phyloP scores from a whole-genome alignment of 306 rosid genomes.

The Malus sieversii region DNA sequence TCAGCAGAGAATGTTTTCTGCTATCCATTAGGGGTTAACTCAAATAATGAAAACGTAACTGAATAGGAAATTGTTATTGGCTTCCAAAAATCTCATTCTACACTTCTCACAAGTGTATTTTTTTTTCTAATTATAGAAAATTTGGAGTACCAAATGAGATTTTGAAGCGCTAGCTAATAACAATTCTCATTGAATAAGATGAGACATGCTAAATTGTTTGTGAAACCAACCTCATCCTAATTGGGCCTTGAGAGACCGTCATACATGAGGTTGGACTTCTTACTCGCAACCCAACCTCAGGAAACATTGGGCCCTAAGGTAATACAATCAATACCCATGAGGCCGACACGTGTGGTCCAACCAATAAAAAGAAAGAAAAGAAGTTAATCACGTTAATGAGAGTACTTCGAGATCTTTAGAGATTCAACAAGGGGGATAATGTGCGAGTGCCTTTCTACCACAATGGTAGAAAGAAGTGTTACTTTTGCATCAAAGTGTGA shows the following conservation, averaged over 20 bases:
- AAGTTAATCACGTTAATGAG: background rate
- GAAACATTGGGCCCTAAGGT: no score
- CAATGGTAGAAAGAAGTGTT: no score
- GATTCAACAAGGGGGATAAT: no score
- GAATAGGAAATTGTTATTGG: background rate
- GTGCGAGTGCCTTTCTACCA: no score
- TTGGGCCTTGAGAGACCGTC: background rate
- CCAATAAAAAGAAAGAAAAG: background rate
- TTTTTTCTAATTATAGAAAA: fast-evolving
- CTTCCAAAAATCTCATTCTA: no score
- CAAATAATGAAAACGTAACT: background rate
- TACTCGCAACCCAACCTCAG: background rate
- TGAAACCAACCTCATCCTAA: background rate
- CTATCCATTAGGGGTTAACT: background rate
- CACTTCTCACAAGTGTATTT: no score
- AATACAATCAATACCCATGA: background rate
- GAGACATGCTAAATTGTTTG: background rate
- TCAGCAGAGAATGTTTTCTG: no score
- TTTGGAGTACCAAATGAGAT: no score
- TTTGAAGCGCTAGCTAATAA: no score
- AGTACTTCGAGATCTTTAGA: background rate
- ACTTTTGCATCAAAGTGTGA: no score
- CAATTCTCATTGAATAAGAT: no score
- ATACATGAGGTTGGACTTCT: background rate
- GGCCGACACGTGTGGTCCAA: background rate